These are phyloP conservation scores for Whalleya microplaca DNA, from an alignment of 2,329 filamentous ascomycete species.

Conservation along the genomic window DNA sequence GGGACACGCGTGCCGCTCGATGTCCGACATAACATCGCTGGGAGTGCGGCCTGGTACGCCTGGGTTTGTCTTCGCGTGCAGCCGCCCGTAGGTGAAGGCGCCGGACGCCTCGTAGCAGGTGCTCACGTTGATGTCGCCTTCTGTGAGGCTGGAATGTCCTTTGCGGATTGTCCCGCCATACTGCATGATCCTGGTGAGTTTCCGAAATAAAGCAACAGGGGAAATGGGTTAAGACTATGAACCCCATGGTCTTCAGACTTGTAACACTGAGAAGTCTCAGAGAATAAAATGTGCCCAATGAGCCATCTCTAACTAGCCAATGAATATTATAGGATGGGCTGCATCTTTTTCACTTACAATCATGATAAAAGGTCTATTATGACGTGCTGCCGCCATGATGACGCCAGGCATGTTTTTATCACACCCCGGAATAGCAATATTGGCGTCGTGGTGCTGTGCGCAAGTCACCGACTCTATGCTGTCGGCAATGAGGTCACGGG, in stretches of 20 bases:
- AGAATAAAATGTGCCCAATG: no score
- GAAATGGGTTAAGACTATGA: not conserved
- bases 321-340: not conserved
- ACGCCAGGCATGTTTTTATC: constrained; percentile 98
- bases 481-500: constrained; percentile 90
- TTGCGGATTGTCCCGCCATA: constrained; percentile 91
- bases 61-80: constrained; percentile 69
- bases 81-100: constrained; percentile 75
- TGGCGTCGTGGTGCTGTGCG: constrained; percentile 90
- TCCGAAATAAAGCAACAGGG: not conserved
- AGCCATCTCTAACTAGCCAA: not conserved
- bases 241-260: not conserved
- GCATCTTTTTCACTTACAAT: constrained; percentile 48
- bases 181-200: constrained; percentile 14
- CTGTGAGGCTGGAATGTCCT: constrained; percentile 77
- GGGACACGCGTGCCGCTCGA: constrained; percentile 79
- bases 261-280: no score
- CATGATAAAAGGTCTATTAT: constrained; percentile 93
- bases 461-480: constrained; percentile 92
- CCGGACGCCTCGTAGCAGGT: constrained; percentile 89
- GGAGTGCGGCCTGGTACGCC: constrained; percentile 68
- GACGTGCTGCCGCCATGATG: constrained; percentile 85
- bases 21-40: constrained; percentile 81
- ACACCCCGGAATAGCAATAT: constrained; percentile 90
- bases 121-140: constrained; percentile 82